Conservation (phyloP, 2,329 filamentous ascomycete genomes). For the Colletotrichum melonis region DNA sequence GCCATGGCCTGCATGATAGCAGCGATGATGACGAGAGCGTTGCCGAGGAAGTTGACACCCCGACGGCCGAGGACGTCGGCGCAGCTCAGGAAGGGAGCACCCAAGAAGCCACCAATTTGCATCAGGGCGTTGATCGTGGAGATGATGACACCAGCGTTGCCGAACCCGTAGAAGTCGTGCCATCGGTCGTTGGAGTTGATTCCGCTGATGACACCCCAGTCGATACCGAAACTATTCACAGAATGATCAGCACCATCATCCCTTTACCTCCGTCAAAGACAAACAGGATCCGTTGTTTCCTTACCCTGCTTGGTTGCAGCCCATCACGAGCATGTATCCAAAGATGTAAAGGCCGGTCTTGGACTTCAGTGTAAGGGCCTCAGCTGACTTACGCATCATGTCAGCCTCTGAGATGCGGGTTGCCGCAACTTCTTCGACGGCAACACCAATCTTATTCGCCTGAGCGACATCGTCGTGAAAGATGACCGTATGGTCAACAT, state of each 20-base stretch:
- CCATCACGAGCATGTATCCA: conserved; percentile 57
- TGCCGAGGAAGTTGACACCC: conserved; percentile 59
- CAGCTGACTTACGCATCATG: conserved; percentile 52
- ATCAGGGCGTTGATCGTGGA: conserved; percentile 59
- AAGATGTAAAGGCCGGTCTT: conserved; percentile 52
- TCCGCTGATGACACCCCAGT: conserved; percentile 60
- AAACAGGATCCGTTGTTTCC: not conserved
- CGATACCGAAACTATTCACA: conserved; percentile 51
- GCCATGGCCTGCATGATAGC: conserved; percentile 54
- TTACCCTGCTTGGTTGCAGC: conserved; percentile 56
- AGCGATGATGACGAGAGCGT: conserved; percentile 55
- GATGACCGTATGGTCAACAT: conserved; percentile 37
- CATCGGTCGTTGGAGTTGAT: conserved; percentile 56
- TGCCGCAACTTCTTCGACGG: conserved; percentile 57
- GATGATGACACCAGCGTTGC: conserved; percentile 50
- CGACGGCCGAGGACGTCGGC: conserved; percentile 64
- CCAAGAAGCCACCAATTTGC: conserved; percentile 58
- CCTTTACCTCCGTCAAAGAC: too few species aligned
- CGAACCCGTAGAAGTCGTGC: conserved; percentile 57
- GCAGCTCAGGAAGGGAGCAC: conserved; percentile 61
- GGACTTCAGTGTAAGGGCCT: conserved; percentile 53
- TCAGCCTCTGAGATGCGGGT: conserved; percentile 59
- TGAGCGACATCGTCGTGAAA: conserved; percentile 43
- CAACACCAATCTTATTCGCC: conserved; percentile 45
- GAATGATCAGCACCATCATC: not conserved